Base-by-base conservation (phyloP, 371 early-diverging fungal species). In the Mucor racemosus region DNA sequence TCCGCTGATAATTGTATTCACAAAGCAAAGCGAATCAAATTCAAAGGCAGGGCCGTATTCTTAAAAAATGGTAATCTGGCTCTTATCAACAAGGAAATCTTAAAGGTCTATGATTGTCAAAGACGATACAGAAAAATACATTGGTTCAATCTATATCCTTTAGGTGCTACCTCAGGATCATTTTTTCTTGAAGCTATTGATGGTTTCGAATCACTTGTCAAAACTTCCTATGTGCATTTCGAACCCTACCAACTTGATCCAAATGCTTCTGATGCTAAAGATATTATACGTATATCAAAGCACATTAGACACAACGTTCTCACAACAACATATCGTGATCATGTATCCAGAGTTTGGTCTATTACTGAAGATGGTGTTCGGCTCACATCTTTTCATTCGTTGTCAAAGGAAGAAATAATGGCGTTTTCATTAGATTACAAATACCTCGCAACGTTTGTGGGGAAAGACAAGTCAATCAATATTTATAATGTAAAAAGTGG, bases 401-500 rank as follows among this genome's bases (percentile, higher is more conserved):
- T 17, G 19, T 15, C 21, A 40, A 40, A 17, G 7, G 53, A 66
- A 21, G 44, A 59, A 9, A 59, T 66, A 1, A 60, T 66, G 66
- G 66, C 66, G 0, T 53, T 66, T 17, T 66, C 66, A 3, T 26
- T 60, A 13, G 41, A 66, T 53, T 60, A 60, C 9, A 59, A 60
- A 26, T 66, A 53, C n/a, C n/a, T 58, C 7, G 66, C 66, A 5
- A 50, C 66, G 1, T 59, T 35, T 34, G 54, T 41, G 14, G 54
- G 53, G 40, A 26, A 42, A 10, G 17, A 31, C 10, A 26, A 36
- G 10, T 33, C 61, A 1, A 19, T 60, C 17, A 60, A 60, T 14
- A 35, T 60, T 10, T 60, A 60, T 31, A 60, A 60, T 39, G 40
- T 58, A 0, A 58, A 65, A 58, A 39, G 40, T 50, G 31, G 65